Conservation (phyloP, 176 grass and related monocot species). For the Alloteropsis semialata region DNA sequence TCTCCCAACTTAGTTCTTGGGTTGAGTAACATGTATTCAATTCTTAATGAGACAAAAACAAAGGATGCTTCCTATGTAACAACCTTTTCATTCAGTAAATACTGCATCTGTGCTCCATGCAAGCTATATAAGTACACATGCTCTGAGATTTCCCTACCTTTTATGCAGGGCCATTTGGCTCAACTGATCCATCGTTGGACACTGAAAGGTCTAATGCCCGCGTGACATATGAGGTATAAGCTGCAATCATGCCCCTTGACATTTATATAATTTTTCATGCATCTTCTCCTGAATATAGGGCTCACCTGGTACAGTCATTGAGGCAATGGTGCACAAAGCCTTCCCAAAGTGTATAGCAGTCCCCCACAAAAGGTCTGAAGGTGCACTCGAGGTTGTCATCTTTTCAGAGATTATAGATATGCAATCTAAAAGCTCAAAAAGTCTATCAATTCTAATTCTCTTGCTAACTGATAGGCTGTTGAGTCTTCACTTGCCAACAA, state of each 20-base stretch:
- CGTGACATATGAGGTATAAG: conserved; percentile 60
- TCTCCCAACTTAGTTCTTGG: not conserved
- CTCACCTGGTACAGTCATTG: conserved; percentile 46
- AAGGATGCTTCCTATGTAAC: not conserved
- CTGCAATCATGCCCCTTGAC: not conserved
- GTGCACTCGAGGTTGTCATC: conserved; percentile 48
- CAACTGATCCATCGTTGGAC: conserved; percentile 33
- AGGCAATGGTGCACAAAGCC: conserved; percentile 51
- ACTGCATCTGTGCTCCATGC: not conserved
- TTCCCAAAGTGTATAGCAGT: conserved; percentile 47
- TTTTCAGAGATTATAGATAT: not conserved
- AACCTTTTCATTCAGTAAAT: not conserved
- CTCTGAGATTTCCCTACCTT: not conserved
- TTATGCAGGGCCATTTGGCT: conserved; percentile 43
- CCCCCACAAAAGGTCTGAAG: conserved; percentile 58
- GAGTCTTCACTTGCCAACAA: conserved; percentile 56
- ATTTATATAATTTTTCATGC: not conserved
- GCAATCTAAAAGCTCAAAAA: not conserved
- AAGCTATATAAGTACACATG: not conserved
- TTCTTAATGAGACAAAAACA: not conserved
- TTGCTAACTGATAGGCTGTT: conserved; percentile 47
- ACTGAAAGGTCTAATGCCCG: conserved; percentile 36
- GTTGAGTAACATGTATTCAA: not conserved
- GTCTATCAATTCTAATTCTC: conserved; percentile 2
- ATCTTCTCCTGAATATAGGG: conserved; percentile 33